Evolutionary conservation across 2,329 filamentous ascomycete species (phyloP), one percentile per base, ranked within the genome.

Genomic region (Trichoderma polysporum): DNA sequence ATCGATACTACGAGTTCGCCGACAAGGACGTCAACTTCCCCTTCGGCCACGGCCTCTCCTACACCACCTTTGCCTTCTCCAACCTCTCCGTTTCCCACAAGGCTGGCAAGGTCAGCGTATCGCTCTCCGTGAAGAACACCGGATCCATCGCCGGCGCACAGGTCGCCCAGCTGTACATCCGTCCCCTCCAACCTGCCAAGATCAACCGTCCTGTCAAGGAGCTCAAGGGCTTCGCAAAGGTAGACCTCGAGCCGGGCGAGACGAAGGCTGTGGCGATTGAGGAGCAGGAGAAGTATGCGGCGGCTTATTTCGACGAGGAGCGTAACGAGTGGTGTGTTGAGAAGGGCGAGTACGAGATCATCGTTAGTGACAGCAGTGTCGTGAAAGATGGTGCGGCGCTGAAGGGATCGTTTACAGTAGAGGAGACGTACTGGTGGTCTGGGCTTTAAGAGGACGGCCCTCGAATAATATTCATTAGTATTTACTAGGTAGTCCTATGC

Each of bases 21-120:
- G 83, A 88, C 39, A 83, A 87, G 4, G 81, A 83, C 0, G 86
- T 90, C 0, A 84, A 90, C 31, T 95, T 94, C 78, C 85, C 90
- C 66, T 96, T 96, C 75, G 92, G 92, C 13, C 89, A 93, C 73
- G 92, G 92, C 2, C 82, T 95, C 1, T 91, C 89, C 17, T 95
- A 94, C 78, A 93, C 91, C 0, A 87, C 81, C 0, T 94, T 94
- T 75, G 71, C 76, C 10, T 84, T 85, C 70, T 84, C 82, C 1
- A 79, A 84, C 47, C 79, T 89, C 12, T 75, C 76, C 1, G 80
- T 87, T 22, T 74, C 77, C 0, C 79, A 81, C n/a, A 69, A 71
- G 0, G 81, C 86, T 22, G 82, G 80, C 67, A 81, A 85, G 66
- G 73, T 84, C 2, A 74, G 79, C 2, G 84, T 86, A 2, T 80